Conservation (phyloP, 768 basidiomycete genomes). For the Mycena pura region DNA sequence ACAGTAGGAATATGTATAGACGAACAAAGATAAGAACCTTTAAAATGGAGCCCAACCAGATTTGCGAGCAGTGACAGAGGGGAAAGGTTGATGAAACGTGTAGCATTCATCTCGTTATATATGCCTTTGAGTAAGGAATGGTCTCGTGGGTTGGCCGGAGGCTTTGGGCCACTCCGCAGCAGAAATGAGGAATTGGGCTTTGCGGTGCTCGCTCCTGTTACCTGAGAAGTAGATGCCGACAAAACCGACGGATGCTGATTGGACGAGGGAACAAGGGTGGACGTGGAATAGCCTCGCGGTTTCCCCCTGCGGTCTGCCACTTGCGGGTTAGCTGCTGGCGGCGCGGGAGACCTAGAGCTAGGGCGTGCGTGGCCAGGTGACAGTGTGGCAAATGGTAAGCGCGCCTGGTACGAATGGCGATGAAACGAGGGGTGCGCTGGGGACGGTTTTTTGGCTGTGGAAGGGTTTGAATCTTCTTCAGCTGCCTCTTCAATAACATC, state of each 20-base stretch:
- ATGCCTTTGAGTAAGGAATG: constrained; percentile 69
- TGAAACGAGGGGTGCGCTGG: constrained; percentile 5
- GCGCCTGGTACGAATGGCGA: constrained; percentile 20
- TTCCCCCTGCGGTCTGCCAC: constrained; percentile 4
- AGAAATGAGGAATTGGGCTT: constrained; percentile 36
- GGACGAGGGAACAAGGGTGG: constrained; percentile 9
- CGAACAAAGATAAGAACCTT: constrained; percentile 47
- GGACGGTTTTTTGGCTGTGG: constrained; percentile 29
- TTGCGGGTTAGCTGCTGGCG: neutral
- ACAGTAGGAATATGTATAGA: neutral
- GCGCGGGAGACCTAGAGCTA: neutral
- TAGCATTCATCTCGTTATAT: constrained; percentile 71
- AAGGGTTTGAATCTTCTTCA: constrained; percentile 24
- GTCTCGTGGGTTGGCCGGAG: constrained; percentile 66
- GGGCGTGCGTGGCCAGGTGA: neutral
- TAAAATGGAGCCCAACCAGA: constrained; percentile 64
- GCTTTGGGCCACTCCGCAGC: constrained; percentile 43
- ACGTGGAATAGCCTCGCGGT: constrained; percentile 21
- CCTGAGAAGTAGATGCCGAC: neutral
- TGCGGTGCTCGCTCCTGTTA: constrained; percentile 1
- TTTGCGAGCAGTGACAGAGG: constrained; percentile 69
- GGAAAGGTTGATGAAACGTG: constrained; percentile 70
- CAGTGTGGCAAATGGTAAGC: neutral
- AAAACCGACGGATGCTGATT: constrained; percentile 7
- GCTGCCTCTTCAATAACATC: constrained; percentile 26